Percentiles rank a stretch among this genome's conserved stretches.
Evolutionary conservation across 208 protist species (phyloP).

Genomic region (Phytomonas francai): DNA sequence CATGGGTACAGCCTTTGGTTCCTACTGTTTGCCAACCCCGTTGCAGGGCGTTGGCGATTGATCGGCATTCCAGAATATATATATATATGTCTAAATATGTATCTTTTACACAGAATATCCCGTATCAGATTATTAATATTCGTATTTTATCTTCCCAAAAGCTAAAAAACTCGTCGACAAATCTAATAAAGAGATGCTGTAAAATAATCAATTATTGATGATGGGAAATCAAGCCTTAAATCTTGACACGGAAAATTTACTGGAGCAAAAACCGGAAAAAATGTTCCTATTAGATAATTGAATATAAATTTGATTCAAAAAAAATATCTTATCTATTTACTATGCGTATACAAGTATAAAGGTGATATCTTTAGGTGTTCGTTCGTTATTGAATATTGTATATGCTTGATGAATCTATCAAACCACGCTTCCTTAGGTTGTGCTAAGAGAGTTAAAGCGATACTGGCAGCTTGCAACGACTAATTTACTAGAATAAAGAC

Average conservation of each 20-base stretch:
- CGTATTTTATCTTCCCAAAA: neutral
- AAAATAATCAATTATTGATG: neutral
- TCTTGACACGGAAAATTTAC: neutral
- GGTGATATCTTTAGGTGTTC: neutral
- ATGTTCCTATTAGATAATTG: neutral
- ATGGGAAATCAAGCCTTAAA: no score
- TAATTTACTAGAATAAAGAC: neutral
- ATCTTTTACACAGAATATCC: neutral
- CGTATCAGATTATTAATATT: neutral
- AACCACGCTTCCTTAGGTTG: neutral
- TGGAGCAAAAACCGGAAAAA: neutral
- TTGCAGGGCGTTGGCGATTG: neutral
- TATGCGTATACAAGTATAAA: neutral
- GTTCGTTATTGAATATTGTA: neutral
- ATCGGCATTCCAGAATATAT: neutral
- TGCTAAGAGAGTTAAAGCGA: neutral
- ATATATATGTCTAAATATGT: neutral
- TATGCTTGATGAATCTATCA: neutral
- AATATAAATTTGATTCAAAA: neutral
- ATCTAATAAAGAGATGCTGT: neutral
- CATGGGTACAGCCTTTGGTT: neutral
- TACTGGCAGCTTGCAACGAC: neutral
- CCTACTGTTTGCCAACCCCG: neutral
- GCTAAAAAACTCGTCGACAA: neutral
- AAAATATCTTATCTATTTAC: neutral